Base-by-base conservation (phyloP, 768 basidiomycete genomes). In the Trametes cingulata region DNA sequence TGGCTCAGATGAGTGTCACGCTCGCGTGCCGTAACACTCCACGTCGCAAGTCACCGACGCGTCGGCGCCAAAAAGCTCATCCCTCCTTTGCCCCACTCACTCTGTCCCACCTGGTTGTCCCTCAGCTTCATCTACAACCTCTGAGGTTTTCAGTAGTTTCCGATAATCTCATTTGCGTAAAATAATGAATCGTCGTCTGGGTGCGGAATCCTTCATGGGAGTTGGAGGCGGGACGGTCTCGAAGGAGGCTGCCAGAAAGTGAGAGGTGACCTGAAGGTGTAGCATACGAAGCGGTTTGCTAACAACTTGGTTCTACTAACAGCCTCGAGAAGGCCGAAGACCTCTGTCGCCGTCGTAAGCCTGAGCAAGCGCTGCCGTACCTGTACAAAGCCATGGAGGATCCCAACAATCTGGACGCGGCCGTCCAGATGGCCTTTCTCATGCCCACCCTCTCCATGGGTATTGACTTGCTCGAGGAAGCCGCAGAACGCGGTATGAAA, bases 331-430 rank as follows among this genome's bases (percentile, higher is more conserved):
- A 67, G 29, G 77, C 71, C 5, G 76, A 76, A 49, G 71, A 73
- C 35, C 67, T 78, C 0, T 75, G 73, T 58, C 63, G 69, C 19
- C 68, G 63, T 53, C 55, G 71, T 17, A 74, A 71, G 48, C 74
- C 74, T 6, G 49, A 70, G 19, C 63, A 78, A 49, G 77, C 77
- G 0, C 45, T 74, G 4, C 78, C 79, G 0, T 79, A 76, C 57
- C 69, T 81, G 6, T 42, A 67, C 20, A 74, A 73, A 56, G 78
- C 79, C 0, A 66, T 81, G 61, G 65, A 78, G 47, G 78, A 79
- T 62, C 63, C 62, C 0, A 70, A 77, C 56, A 79, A 79, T 57
- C 63, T 79, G 10, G 78, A 79, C 58, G 78, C 77, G 2, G 70
- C 64, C 24, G 69, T 80, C 8, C 72, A 76, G 54, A 48, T 73